Conservation (phyloP, 768 basidiomycete species). For the Scleroderma bovista region DNA sequence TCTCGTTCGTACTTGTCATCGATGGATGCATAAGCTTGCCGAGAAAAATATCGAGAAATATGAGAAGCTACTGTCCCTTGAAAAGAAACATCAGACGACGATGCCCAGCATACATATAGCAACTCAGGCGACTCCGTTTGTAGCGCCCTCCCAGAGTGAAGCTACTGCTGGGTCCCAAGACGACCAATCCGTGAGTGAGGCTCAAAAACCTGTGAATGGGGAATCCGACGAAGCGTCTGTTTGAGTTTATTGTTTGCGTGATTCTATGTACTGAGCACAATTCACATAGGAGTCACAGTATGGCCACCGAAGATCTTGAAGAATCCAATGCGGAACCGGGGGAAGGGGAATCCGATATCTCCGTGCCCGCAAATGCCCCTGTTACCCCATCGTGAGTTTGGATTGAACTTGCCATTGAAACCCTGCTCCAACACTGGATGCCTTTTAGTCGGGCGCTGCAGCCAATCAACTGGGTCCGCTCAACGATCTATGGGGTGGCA, state of each 20-base stretch:
- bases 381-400: neutral
- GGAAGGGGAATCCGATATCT: neutral
- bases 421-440: neutral
- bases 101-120: slow-evolving; percentile 13
- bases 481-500: neutral
- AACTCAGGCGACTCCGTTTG: neutral
- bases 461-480: neutral
- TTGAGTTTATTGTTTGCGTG: neutral
- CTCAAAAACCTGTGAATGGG: neutral
- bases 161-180: neutral
- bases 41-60: slow-evolving; percentile 19
- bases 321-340: neutral
- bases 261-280: too few species aligned
- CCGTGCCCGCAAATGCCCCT: neutral
- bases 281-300: neutral
- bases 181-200: too few species aligned
- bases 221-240: neutral
- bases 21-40: slow-evolving; percentile 15
- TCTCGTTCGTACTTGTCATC: too few species aligned
- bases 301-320: neutral
- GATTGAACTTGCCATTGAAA: too few species aligned
- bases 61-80: slow-evolving; percentile 16
- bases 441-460: neutral
- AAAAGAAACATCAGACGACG: slow-evolving; percentile 5
- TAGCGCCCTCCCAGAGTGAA: neutral